Evolutionary conservation across 2,329 filamentous ascomycete genomes (phyloP).

Genomic region (Pseudocercospora fuligena): DNA sequence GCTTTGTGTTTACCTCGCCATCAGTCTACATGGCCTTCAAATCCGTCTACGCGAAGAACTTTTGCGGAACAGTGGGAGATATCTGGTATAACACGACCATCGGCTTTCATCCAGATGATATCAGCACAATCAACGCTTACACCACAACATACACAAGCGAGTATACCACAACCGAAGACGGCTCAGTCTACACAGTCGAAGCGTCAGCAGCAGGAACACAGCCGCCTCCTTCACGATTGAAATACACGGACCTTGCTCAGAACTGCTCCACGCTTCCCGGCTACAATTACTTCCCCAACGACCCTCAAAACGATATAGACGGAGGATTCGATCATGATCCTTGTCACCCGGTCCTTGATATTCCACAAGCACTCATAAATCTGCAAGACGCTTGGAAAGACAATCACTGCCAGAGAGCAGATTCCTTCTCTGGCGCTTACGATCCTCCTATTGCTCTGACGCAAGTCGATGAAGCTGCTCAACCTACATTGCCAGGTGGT

Average conservation of each 20-base stretch:
- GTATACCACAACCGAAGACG: not conserved
- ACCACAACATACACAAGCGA: conserved; percentile 9
- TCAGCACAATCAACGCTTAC: conserved; percentile 19
- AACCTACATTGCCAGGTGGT: conserved; percentile 12
- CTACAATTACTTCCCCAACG: conserved; percentile 18
- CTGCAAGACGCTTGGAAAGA: conserved; percentile 19
- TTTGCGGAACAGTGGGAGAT: conserved; percentile 18
- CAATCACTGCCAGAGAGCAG: conserved; percentile 8
- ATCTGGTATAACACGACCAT: conserved; percentile 20
- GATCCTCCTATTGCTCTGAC: conserved; percentile 23
- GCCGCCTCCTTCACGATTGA: conserved; percentile 14
- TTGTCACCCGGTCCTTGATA: conserved; percentile 19
- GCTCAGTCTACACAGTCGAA: not conserved
- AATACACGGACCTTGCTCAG: conserved; percentile 17
- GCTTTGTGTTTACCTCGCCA: conserved; percentile 20
- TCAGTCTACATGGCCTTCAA: conserved; percentile 22
- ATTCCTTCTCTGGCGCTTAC: conserved; percentile 17
- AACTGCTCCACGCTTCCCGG: conserved; percentile 20
- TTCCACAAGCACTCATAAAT: conserved; percentile 11
- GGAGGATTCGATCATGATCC: conserved; percentile 13
- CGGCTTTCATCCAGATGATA: conserved; percentile 19
- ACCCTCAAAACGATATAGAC: conserved; percentile 18
- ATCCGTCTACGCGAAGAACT: conserved; percentile 17
- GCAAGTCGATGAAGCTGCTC: conserved; percentile 9
- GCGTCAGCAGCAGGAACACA: conserved; percentile 1